Conservation (phyloP, 2,329 filamentous ascomycete species). For the Rutstroemia sp. region DNA sequence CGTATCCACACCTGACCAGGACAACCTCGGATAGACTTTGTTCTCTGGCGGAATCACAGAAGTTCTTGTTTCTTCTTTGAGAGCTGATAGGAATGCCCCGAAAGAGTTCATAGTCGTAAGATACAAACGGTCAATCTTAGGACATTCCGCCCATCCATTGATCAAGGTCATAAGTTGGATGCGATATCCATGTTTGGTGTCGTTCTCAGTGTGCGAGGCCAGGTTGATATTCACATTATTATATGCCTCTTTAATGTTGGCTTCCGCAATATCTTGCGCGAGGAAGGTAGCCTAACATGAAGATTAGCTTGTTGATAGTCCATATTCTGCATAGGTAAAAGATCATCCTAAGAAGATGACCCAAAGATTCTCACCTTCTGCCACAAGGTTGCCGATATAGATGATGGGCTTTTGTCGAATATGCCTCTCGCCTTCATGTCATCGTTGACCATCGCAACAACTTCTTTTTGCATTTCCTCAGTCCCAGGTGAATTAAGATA, state of each 20-base stretch:
- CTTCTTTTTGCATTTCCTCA: background rate
- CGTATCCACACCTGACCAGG: background rate
- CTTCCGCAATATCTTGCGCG: background rate
- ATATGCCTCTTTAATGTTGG: background rate
- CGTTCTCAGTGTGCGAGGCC: background rate
- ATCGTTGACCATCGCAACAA: background rate
- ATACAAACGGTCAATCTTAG: slow-evolving; percentile 4
- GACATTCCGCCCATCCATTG: slow-evolving; percentile 1
- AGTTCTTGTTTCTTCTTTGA: slow-evolving; percentile 16
- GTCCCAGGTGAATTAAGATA: background rate
- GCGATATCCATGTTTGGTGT: background rate
- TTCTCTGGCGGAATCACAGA: slow-evolving; percentile 15
- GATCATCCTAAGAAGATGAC: no score
- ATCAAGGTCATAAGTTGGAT: background rate
- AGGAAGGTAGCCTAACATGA: background rate
- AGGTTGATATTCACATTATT: background rate
- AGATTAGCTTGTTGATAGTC: no score
- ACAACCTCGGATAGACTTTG: background rate
- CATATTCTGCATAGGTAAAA: no score
- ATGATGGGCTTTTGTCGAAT: background rate
- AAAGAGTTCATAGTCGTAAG: slow-evolving; percentile 13
- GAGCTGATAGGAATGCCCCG: slow-evolving; percentile 6
- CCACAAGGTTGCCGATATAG: background rate
- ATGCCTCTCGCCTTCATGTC: background rate
- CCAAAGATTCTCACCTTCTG: background rate